A percentile compares a stretch with the other conserved stretches of the same genome.
Evolutionary conservation across 2,329 filamentous ascomycete genomes (phyloP).

Genomic region (Epichloe coenophiala): DNA sequence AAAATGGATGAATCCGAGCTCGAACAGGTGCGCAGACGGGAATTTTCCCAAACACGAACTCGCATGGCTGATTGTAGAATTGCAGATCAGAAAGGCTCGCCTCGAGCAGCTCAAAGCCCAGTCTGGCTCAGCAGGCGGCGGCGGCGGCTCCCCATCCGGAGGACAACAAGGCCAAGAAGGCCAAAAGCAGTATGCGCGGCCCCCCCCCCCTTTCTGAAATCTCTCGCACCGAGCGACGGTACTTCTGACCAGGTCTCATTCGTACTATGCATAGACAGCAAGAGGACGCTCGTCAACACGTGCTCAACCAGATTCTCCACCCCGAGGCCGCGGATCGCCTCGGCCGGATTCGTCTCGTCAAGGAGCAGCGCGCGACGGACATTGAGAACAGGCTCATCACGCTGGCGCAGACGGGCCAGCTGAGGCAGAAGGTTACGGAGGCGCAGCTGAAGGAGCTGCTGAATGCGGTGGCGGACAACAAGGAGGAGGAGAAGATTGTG

Average conservation of each 20-base stretch:
- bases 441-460: constrained; percentile 86
- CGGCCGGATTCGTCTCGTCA: constrained; percentile 88
- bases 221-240: too few relatives aligned
- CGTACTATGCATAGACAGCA: constrained; percentile 25
- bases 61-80: constrained; percentile 3
- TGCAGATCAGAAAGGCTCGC: constrained; percentile 77
- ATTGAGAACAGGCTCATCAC: constrained; percentile 88
- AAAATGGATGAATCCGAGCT: constrained; percentile 32
- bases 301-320: constrained; percentile 86
- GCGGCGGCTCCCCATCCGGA: constrained; percentile 19
- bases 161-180: constrained; percentile 44
- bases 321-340: constrained; percentile 88
- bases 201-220: too few relatives aligned
- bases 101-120: constrained; percentile 83
- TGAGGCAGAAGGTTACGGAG: constrained; percentile 79
- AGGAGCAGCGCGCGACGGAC: constrained; percentile 77
- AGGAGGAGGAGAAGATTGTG: constrained; percentile 73
- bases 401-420: constrained; percentile 77
- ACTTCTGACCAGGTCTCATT: not conserved
- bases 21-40: constrained; percentile 20
- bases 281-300: constrained; percentile 58
- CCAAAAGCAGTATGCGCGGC: constrained; percentile 31
- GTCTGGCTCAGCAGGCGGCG: constrained; percentile 35
- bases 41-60: not conserved
- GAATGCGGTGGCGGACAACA: constrained; percentile 67